These are phyloP conservation scores for Colletotrichum camelliae DNA, from an alignment of 2,329 filamentous ascomycete species.

Conservation along the genomic window DNA sequence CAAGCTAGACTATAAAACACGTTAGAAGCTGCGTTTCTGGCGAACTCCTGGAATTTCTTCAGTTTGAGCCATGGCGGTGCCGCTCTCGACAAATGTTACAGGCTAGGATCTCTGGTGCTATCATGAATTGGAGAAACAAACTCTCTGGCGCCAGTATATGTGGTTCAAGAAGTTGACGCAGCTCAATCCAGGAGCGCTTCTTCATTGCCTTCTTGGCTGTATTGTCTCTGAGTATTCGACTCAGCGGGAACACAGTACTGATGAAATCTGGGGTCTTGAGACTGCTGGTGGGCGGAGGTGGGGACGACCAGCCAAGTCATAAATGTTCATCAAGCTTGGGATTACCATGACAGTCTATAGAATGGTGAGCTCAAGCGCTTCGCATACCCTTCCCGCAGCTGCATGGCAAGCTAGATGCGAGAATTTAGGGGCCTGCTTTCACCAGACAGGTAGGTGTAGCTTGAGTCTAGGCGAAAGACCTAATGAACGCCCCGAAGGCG, in stretches of 20 bases:
- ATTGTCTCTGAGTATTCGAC: background rate
- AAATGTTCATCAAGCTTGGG: background rate
- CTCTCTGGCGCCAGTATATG: background rate
- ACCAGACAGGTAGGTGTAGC: background rate
- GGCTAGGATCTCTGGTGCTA: no score
- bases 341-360: background rate
- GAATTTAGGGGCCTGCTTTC: background rate
- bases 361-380: background rate
- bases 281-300: background rate
- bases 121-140: rapidly evolving
- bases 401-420: background rate
- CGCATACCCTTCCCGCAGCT: background rate
- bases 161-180: background rate
- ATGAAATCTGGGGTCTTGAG: background rate
- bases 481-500: no score
- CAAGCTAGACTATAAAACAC: background rate
- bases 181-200: background rate
- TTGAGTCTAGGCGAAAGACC: background rate
- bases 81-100: no score
- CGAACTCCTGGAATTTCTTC: no score
- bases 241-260: rapidly evolving
- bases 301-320: background rate
- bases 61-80: no score
- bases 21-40: background rate
- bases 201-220: background rate